A percentile compares a stretch with the other conserved stretches of the same genome.
Conservation (phyloP, 129 eudicot species). For the Daucus carota region DH1_v3.0 NC_030387.2:37071001-37071500, state of each 20-base stretch:
- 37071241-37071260: conserved; percentile 1
- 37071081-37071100: neutral
- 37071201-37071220: neutral
- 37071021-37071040: neutral
- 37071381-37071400: conserved; percentile 40
- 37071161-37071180: neutral
- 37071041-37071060: neutral
- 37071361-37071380: conserved; percentile 12
- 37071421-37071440: conserved; percentile 9
- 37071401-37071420: conserved; percentile 28
- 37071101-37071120: neutral
- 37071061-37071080: neutral
- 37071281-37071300: conserved; percentile 31
- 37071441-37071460: conserved; percentile 11
- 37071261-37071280: neutral
- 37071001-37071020: neutral
- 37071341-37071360: conserved; percentile 20
- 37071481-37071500: neutral
- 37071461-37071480: neutral
- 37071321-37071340: conserved; percentile 33
- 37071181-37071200: neutral
- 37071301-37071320: conserved; percentile 39
- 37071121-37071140: neutral
- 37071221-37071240: neutral
- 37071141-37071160: neutral